phyloP scores from a whole-genome alignment of 768 basidiomycete genomes.

The Lenzites betulinus region DNA sequence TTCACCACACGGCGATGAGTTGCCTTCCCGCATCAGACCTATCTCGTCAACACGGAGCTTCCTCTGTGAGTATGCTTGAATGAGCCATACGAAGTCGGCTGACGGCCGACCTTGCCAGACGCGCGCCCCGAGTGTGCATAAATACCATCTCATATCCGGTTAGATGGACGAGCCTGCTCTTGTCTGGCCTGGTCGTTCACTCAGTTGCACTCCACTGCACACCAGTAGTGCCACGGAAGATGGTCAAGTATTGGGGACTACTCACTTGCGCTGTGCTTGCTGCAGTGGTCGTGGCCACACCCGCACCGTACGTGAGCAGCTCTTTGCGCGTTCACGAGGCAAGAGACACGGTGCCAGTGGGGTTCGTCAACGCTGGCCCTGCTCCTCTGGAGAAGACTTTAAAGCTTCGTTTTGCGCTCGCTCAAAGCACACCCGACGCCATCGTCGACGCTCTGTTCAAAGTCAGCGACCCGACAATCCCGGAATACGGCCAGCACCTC shows the following conservation, averaged over 20 bases:
- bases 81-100: too few species aligned
- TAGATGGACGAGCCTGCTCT: too few species aligned
- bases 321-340: slow-evolving; percentile 30
- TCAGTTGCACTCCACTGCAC: too few species aligned
- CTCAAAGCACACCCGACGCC: slow-evolving; percentile 36
- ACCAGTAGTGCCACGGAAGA: background rate
- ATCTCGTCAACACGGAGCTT: too few species aligned
- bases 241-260: background rate
- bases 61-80: too few species aligned
- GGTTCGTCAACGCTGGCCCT: slow-evolving; percentile 32
- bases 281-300: background rate
- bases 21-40: too few species aligned
- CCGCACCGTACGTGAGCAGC: background rate
- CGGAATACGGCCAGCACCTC: slow-evolving; percentile 40
- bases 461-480: slow-evolving; percentile 40
- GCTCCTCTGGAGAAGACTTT: slow-evolving; percentile 34
- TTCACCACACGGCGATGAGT: too few species aligned
- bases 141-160: too few species aligned
- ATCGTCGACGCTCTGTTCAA: slow-evolving; percentile 38
- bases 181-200: too few species aligned
- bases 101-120: too few species aligned
- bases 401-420: slow-evolving; percentile 40
- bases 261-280: background rate
- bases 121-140: too few species aligned
- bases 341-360: slow-evolving; percentile 27